A percentile compares a stretch with the other conserved stretches of the same genome.
Conservation (phyloP, 345 rosid genomes). For the Sonneratia caseolaris region DNA sequence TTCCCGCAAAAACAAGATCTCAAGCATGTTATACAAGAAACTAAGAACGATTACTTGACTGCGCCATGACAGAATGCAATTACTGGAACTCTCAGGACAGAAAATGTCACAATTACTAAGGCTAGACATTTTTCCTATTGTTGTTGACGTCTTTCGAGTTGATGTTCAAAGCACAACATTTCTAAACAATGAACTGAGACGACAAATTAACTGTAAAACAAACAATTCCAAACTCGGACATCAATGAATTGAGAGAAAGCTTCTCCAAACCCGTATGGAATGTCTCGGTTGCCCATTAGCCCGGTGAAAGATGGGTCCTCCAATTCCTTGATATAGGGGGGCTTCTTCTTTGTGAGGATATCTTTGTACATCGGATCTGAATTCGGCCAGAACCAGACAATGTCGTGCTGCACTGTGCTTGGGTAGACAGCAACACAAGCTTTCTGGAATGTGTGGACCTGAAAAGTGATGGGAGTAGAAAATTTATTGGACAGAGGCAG, state of each 20-base stretch:
- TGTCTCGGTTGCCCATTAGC: constrained; percentile 53
- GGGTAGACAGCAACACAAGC: constrained; percentile 78
- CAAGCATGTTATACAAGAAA: too few species aligned
- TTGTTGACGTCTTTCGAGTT: too few species aligned
- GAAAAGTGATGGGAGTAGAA: background rate
- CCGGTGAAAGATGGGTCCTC: constrained; percentile 74
- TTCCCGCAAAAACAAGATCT: too few species aligned
- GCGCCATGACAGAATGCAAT: too few species aligned
- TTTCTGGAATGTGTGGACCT: constrained; percentile 67
- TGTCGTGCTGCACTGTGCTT: constrained; percentile 57
- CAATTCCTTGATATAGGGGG: constrained; percentile 62
- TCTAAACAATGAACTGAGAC: too few species aligned
- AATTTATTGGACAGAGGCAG: background rate
- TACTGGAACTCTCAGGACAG: too few species aligned
- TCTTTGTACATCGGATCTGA: constrained; percentile 61
- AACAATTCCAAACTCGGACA: too few species aligned
- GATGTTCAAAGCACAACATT: too few species aligned
- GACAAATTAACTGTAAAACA: too few species aligned
- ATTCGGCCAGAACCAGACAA: constrained; percentile 94
- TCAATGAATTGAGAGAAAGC: background rate
- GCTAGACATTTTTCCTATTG: too few species aligned
- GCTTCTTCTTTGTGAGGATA: constrained; percentile 45
- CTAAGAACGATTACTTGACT: too few species aligned
- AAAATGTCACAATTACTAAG: too few species aligned
- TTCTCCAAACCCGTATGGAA: constrained; percentile 60